phyloP scores from a whole-genome alignment of 768 basidiomycete genomes.

The Cyclocybe cylindracea region DNA sequence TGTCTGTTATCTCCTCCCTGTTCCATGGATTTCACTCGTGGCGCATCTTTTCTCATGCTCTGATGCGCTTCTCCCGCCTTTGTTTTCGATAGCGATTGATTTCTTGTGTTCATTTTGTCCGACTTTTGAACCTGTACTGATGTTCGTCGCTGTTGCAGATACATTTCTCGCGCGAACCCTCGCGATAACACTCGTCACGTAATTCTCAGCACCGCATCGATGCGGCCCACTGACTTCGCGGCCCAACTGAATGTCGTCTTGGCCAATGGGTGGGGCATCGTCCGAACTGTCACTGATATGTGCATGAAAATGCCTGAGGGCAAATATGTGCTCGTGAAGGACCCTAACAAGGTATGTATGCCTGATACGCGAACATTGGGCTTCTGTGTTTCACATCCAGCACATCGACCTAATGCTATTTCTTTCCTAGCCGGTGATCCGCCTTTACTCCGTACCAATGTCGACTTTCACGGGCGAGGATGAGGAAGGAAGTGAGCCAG shows the following conservation, averaged over 20 bases:
- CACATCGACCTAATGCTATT: constrained; percentile 16
- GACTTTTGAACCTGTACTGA: constrained; percentile 6
- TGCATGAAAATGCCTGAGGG: constrained; percentile 98
- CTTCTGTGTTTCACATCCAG: constrained; percentile 8
- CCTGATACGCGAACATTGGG: constrained; percentile 2
- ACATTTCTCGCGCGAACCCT: constrained; percentile 92
- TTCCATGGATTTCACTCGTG: not conserved
- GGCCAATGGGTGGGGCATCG: constrained; percentile 98
- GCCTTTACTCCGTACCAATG: constrained; percentile 89
- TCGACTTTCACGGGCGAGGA: constrained; percentile 85
- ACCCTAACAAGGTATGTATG: constrained; percentile 87
- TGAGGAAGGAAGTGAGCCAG: constrained; percentile 61
- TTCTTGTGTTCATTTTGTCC: constrained; percentile 1
- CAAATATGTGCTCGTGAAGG: constrained; percentile 96
- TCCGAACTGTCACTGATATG: constrained; percentile 90
- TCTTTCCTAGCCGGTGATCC: constrained; percentile 77
- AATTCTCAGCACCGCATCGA: constrained; percentile 91
- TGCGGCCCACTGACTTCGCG: constrained; percentile 94
- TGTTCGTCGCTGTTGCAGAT: constrained; percentile 49
- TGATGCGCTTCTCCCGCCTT: not conserved
- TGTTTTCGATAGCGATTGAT: constrained; percentile 4
- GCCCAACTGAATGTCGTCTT: constrained; percentile 93
- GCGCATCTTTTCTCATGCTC: too few species aligned
- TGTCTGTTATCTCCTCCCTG: constrained; percentile 5
- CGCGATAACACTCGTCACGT: constrained; percentile 96